A percentile compares a stretch with the other conserved stretches of the same genome.
phyloP scores from a whole-genome alignment of 495 filamentous ascomycete genomes.

The Penicillium paxilli region DNA sequence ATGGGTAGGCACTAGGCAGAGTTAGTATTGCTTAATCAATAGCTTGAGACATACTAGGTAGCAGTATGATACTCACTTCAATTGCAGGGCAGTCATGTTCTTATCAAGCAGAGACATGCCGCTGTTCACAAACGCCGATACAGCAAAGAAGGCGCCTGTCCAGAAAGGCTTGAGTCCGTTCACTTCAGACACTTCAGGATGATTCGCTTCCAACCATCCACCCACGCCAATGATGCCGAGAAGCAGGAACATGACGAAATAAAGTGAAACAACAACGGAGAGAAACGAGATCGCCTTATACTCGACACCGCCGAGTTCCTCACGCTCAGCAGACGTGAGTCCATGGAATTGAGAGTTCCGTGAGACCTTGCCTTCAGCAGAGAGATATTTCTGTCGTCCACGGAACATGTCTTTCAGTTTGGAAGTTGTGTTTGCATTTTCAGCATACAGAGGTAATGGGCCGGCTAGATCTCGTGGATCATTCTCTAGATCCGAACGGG shows the following conservation, averaged over 20 bases:
- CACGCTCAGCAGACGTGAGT: slow-evolving; percentile 65
- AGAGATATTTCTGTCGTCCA: slow-evolving; percentile 40
- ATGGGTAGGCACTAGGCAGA: slow-evolving; percentile 59
- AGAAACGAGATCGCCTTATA: slow-evolving; percentile 77
- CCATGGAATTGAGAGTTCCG: slow-evolving; percentile 75
- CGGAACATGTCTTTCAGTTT: slow-evolving; percentile 27
- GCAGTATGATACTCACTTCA: slow-evolving; percentile 22
- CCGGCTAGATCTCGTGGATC: slow-evolving; percentile 33
- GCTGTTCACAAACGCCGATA: slow-evolving; percentile 82
- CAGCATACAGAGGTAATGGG: slow-evolving; percentile 16
- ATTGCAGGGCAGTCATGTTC: slow-evolving; percentile 64
- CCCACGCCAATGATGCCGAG: slow-evolving; percentile 72
- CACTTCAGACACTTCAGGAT: slow-evolving; percentile 51
- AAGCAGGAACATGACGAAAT: slow-evolving; percentile 71
- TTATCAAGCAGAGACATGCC: slow-evolving; percentile 83
- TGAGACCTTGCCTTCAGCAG: slow-evolving; percentile 50
- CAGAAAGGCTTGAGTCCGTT: slow-evolving; percentile 72
- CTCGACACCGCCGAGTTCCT: slow-evolving; percentile 75
- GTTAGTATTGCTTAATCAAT: too few species aligned
- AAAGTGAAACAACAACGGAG: slow-evolving; percentile 68
- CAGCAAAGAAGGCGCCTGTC: slow-evolving; percentile 46
- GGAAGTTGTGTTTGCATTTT: slow-evolving; percentile 13
- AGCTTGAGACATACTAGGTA: not conserved
- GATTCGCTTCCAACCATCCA: slow-evolving; percentile 64
- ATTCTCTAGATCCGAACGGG: slow-evolving; percentile 43